Evolutionary conservation across 306 rosid genomes (phyloP).

Genomic region (Prosopis cineraria): DNA sequence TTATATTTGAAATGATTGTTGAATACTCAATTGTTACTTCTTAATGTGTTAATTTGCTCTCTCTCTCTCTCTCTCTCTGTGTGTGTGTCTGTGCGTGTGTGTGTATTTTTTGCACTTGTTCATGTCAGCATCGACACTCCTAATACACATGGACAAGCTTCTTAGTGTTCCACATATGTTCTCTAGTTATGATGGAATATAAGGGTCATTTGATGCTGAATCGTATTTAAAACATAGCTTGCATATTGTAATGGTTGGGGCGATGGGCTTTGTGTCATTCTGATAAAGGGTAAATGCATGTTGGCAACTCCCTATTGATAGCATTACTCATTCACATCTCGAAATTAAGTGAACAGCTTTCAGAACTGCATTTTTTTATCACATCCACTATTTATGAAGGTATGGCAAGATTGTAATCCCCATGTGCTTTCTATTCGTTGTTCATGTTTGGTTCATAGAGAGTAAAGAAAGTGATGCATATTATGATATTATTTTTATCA

Average conservation of each 20-base stretch:
- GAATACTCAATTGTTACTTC: not conserved
- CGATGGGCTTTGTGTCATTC: not conserved
- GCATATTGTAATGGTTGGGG: not conserved
- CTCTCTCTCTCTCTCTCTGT: not conserved
- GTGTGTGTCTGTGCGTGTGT: no score
- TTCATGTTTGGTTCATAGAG: not conserved
- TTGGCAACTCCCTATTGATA: not conserved
- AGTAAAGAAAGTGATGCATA: slow-evolving; percentile 15
- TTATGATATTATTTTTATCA: not conserved
- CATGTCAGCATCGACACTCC: not conserved
- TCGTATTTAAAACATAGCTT: not conserved
- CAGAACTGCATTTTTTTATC: slow-evolving; percentile 12
- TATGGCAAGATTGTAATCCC: not conserved
- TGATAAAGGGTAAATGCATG: not conserved
- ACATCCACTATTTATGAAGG: slow-evolving; percentile 29
- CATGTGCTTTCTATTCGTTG: not conserved
- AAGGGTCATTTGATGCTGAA: slow-evolving; percentile 13
- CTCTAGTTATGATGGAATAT: not conserved
- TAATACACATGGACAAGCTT: not conserved
- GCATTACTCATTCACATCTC: not conserved
- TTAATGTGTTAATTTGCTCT: not conserved
- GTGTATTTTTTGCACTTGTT: no score
- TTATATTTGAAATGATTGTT: no score
- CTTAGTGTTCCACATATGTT: not conserved
- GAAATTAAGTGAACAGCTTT: not conserved